A percentile compares a stretch with the other conserved stretches of the same genome.
Evolutionary conservation across 139 green algal species (phyloP).

Genomic region (Picochlorum costavermella): DNA sequence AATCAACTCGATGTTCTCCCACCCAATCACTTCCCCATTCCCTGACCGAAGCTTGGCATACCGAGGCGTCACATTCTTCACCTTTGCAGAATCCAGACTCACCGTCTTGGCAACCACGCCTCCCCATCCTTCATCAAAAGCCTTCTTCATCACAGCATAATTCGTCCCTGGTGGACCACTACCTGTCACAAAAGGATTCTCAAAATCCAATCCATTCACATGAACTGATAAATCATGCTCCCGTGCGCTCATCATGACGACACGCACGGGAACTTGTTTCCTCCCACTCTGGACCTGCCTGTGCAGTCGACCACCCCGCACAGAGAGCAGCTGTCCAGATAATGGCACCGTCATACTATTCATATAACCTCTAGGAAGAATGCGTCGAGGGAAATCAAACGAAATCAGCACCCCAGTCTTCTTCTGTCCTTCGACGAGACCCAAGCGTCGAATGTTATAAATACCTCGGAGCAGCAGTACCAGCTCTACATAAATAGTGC

Average conservation of each 20-base stretch:
- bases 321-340: too few relatives aligned
- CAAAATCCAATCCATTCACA: constrained; percentile 85
- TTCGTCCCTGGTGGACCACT: constrained; percentile 63
- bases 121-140: constrained; percentile 98
- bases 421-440: too few relatives aligned
- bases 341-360: too few relatives aligned
- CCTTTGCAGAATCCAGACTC: constrained; percentile 79
- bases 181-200: constrained; percentile 97
- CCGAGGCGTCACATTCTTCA: constrained; percentile 90
- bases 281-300: too few relatives aligned
- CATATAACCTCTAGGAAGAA: too few relatives aligned
- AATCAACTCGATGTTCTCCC: constrained; percentile 96
- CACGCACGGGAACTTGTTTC: too few relatives aligned
- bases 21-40: constrained; percentile 76
- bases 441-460: too few relatives aligned
- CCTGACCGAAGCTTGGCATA: constrained; percentile 81
- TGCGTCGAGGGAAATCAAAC: too few relatives aligned
- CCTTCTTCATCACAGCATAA: constrained; percentile 72
- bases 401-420: too few relatives aligned
- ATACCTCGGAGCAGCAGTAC: too few relatives aligned
- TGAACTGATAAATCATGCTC: constrained; percentile 69
- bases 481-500: too few relatives aligned
- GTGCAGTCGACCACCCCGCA: too few relatives aligned
- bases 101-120: constrained; percentile 95
- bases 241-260: neutral